These are phyloP conservation scores for Thielaviopsis musarum DNA, from an alignment of 2,329 filamentous ascomycete genomes.

Conservation along the genomic window DNA sequence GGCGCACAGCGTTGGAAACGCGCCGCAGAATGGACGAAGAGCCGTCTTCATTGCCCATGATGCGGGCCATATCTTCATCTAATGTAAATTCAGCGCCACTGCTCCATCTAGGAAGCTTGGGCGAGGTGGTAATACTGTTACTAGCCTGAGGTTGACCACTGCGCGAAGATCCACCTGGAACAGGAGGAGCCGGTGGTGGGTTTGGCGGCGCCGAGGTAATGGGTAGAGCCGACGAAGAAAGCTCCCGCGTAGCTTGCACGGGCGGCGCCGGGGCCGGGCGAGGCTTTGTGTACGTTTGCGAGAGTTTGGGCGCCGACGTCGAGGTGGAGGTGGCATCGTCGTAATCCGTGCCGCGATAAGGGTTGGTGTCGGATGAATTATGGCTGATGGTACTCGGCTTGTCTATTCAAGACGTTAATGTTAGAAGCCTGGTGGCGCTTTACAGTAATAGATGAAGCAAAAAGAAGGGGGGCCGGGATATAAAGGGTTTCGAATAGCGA, in stretches of 20 bases:
- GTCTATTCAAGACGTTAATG: slow-evolving; percentile 24
- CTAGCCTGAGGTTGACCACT: slow-evolving; percentile 9
- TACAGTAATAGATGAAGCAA: slow-evolving; percentile 10
- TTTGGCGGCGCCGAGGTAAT: slow-evolving; percentile 1
- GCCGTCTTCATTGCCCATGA: slow-evolving; percentile 61
- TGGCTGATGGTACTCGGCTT: slow-evolving; percentile 19
- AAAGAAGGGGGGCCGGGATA: no score
- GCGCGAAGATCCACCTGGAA: slow-evolving; percentile 10
- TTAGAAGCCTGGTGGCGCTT: slow-evolving; percentile 30
- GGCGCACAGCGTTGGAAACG: slow-evolving; percentile 85
- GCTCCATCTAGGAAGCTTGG: slow-evolving; percentile 58
- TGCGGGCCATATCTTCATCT: slow-evolving; percentile 89
- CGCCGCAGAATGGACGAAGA: slow-evolving; percentile 69
- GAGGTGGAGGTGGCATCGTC: not conserved
- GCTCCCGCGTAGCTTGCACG: slow-evolving; percentile 6
- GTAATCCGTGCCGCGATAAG: not conserved
- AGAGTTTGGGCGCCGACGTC: not conserved
- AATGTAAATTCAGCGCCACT: slow-evolving; percentile 75
- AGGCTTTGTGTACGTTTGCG: slow-evolving; percentile 10
- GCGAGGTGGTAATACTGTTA: slow-evolving; percentile 27
- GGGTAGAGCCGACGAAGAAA: slow-evolving; percentile 9
- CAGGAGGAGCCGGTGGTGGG: slow-evolving; percentile 8
- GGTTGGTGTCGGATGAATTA: slow-evolving; percentile 4
- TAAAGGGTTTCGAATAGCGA: no score
- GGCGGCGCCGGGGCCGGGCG: slow-evolving; percentile 10